These are phyloP conservation scores for Schizophyllum commune DNA, from an alignment of 1,284 basidiomycete genomes.

Conservation along the genomic window DNA sequence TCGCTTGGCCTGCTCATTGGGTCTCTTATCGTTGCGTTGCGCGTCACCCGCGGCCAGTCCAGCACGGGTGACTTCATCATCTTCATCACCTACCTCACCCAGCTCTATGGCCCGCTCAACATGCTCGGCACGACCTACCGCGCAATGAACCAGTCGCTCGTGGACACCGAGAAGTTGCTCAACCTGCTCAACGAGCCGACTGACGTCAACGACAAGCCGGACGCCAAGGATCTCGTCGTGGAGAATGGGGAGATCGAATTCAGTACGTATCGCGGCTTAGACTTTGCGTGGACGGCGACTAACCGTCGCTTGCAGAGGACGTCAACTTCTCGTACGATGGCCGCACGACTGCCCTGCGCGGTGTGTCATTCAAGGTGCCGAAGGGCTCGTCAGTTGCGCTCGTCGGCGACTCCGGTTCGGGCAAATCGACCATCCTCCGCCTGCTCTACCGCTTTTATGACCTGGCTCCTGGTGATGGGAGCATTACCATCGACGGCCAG, in stretches of 20 bases:
- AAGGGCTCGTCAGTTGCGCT: constrained; percentile 77
- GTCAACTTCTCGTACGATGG: constrained; percentile 82
- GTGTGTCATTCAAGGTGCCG: constrained; percentile 79
- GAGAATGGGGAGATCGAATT: constrained; percentile 79
- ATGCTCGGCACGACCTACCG: constrained; percentile 70
- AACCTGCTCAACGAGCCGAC: constrained; percentile 69
- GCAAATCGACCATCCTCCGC: constrained; percentile 78
- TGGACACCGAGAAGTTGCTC: constrained; percentile 76
- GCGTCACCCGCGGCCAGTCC: constrained; percentile 46
- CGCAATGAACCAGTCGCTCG: constrained; percentile 64
- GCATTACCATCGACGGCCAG: constrained; percentile 75
- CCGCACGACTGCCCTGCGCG: constrained; percentile 62
- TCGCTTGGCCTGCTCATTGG: constrained; percentile 72
- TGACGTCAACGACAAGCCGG: constrained; percentile 75
- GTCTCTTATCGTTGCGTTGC: constrained; percentile 65
- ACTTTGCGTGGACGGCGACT: not conserved
- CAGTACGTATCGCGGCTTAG: constrained; percentile 34
- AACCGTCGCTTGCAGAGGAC: constrained; percentile 41
- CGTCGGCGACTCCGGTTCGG: constrained; percentile 74
- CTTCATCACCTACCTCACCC: constrained; percentile 75
- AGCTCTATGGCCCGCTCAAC: constrained; percentile 71
- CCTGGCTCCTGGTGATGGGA: constrained; percentile 63
- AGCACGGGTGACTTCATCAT: constrained; percentile 59
- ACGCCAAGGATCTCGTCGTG: constrained; percentile 69
- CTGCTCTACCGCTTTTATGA: constrained; percentile 89